phyloP scores from a whole-genome alignment of 441 rosid genomes.

The Populus hybrid region DNA sequence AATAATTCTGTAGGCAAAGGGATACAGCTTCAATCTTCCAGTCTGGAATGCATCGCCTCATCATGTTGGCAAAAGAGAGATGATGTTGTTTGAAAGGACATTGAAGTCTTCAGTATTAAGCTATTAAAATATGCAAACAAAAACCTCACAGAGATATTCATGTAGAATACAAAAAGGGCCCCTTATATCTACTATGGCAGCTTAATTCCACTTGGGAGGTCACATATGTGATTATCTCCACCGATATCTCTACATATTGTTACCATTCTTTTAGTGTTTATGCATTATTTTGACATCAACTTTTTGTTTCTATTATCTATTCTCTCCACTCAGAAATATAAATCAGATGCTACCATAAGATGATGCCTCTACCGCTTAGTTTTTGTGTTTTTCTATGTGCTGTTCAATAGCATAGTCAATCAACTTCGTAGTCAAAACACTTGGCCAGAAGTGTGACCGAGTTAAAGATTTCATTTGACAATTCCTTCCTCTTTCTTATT shows the following conservation, averaged over 20 bases:
- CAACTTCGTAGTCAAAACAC: background rate
- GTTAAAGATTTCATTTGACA: background rate
- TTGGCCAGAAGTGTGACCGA: background rate
- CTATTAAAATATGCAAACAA: too few relatives aligned
- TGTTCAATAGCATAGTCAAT: background rate
- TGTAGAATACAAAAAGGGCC: too few relatives aligned
- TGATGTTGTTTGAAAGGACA: too few relatives aligned
- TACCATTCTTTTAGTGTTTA: too few relatives aligned
- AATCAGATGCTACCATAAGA: constrained; percentile 8
- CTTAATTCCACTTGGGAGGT: too few relatives aligned
- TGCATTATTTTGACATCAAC: background rate
- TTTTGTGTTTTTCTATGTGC: background rate
- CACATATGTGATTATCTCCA: too few relatives aligned
- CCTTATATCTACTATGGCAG: too few relatives aligned
- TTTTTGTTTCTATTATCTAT: too few relatives aligned
- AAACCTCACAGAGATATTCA: too few relatives aligned
- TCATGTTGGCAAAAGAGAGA: background rate
- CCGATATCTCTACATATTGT: too few relatives aligned
- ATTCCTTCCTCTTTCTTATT: background rate
- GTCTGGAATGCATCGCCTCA: background rate
- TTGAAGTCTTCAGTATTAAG: too few relatives aligned
- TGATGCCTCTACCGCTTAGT: background rate
- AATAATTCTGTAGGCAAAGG: background rate
- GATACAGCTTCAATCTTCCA: background rate
- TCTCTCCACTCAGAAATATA: background rate